phyloP scores from a whole-genome alignment of 2,329 filamentous ascomycete species.

The Colletotrichum sp. region DNA sequence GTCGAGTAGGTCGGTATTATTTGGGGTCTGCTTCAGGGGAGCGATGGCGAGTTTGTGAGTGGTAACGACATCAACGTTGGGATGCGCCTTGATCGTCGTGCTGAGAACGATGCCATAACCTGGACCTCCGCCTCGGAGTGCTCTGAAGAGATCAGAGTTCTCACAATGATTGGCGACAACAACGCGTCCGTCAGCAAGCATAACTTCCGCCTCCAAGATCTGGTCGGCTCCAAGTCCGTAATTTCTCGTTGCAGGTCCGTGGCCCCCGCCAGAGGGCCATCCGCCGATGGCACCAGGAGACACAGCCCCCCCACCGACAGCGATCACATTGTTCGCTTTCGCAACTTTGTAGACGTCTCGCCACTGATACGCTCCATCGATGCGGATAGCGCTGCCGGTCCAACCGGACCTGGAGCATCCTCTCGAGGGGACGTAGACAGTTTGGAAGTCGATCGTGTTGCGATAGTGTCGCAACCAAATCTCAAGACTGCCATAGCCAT shows the following conservation, averaged over 20 bases:
- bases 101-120: constrained; percentile 59
- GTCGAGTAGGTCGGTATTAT: constrained; percentile 29
- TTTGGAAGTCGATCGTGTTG: constrained; percentile 31
- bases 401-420: constrained; percentile 30
- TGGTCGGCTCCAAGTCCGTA: constrained; percentile 50
- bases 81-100: constrained; percentile 56
- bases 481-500: constrained; percentile 34
- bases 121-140: constrained; percentile 42
- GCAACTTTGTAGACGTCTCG: constrained; percentile 36
- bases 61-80: constrained; percentile 34
- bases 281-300: constrained; percentile 36
- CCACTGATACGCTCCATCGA: constrained; percentile 38
- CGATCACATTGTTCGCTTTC: constrained; percentile 31
- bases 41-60: constrained; percentile 27
- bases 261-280: constrained; percentile 45
- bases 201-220: constrained; percentile 44
- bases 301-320: constrained; percentile 35
- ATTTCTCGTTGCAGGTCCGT: constrained; percentile 38
- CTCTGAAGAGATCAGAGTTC: constrained; percentile 40
- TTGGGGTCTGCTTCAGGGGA: constrained; percentile 22
- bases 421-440: constrained; percentile 25
- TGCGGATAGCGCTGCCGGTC: constrained; percentile 36
- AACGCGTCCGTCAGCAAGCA: constrained; percentile 39
- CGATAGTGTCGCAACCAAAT: constrained; percentile 37
- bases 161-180: constrained; percentile 37